phyloP scores from a whole-genome alignment of 2,329 filamentous ascomycete genomes.

The Diaporthe citrichinensis region DNA sequence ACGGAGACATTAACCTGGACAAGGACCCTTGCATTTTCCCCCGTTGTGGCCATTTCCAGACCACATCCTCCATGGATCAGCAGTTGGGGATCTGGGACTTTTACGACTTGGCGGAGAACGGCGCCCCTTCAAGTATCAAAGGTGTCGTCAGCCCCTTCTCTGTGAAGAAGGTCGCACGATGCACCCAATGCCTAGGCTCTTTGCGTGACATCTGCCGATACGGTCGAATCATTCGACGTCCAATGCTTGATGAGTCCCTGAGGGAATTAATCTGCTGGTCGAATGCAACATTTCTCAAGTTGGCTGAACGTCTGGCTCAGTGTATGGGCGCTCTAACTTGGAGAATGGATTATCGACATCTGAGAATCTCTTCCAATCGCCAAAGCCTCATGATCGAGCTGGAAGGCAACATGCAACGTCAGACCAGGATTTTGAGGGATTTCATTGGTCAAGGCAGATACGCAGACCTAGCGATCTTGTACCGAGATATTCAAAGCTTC shows the following conservation, averaged over 20 bases:
- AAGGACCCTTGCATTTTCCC: constrained; percentile 74
- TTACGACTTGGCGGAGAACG: constrained; percentile 59
- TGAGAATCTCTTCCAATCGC: background rate
- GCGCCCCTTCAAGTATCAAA: constrained; percentile 51
- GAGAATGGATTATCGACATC: no score
- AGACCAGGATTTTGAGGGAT: background rate
- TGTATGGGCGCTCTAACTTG: no score
- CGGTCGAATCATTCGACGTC: constrained; percentile 71
- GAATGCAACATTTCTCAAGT: constrained; percentile 48
- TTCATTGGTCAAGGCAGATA: constrained; percentile 38
- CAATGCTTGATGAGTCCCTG: constrained; percentile 72
- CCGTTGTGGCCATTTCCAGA: constrained; percentile 75
- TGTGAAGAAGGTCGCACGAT: constrained; percentile 63
- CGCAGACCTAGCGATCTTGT: constrained; percentile 30
- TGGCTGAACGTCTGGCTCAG: constrained; percentile 48
- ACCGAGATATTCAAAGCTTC: background rate
- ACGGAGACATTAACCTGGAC: constrained; percentile 70
- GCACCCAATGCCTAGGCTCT: constrained; percentile 71
- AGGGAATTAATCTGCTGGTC: constrained; percentile 72
- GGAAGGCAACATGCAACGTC: background rate
- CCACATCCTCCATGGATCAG: constrained; percentile 71
- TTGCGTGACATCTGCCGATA: constrained; percentile 72
- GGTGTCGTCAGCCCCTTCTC: constrained; percentile 63
- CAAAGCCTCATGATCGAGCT: background rate
- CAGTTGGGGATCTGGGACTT: constrained; percentile 67